Evolutionary conservation across 768 basidiomycete species (phyloP).

Genomic region (Trametes cinnabarina): DNA sequence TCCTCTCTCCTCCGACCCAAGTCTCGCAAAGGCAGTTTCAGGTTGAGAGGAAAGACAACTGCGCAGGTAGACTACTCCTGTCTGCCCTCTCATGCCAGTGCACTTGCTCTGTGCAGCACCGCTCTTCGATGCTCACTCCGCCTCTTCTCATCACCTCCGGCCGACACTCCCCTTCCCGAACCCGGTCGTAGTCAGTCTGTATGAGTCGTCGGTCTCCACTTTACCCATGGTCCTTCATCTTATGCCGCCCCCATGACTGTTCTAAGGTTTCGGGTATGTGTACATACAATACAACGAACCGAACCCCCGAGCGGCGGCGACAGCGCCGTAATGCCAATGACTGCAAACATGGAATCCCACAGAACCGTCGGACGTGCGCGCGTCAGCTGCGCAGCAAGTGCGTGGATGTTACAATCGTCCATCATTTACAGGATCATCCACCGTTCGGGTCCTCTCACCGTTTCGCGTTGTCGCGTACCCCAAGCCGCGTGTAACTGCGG

Average conservation of each 20-base stretch:
- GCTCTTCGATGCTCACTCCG: neutral
- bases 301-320: neutral
- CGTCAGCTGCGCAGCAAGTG: neutral
- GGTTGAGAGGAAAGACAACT: neutral
- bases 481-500: constrained; percentile 50
- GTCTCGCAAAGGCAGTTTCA: neutral
- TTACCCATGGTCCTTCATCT: neutral
- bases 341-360: neutral
- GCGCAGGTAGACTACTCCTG: neutral
- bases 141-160: neutral
- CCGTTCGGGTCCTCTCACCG: constrained; percentile 20
- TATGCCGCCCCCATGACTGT: neutral
- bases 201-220: neutral
- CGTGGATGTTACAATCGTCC: no score
- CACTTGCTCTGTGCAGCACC: neutral
- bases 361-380: neutral
- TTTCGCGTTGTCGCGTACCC: constrained; percentile 34
- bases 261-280: neutral
- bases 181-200: neutral
- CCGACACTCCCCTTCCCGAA: neutral
- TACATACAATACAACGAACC: neutral
- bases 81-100: neutral
- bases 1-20: neutral
- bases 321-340: no score
- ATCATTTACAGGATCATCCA: constrained; percentile 3